Evolutionary conservation across 345 rosid species (phyloP).

Genomic region (Euphorbia pulcherrima): DNA sequence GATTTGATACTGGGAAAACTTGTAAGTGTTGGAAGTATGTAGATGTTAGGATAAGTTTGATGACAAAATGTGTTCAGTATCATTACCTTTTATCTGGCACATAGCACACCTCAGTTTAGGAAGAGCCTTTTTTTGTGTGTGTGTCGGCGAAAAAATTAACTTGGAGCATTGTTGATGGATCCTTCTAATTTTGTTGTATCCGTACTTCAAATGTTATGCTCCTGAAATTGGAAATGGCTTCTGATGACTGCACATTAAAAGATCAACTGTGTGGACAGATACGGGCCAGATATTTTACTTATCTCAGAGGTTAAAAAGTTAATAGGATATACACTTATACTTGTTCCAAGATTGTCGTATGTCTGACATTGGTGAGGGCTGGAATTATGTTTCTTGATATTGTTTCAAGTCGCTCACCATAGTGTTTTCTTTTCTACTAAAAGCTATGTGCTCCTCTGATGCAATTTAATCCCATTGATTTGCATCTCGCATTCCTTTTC

Average conservation of each 20-base stretch:
- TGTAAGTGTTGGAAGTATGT: neutral
- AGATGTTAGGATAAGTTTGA: neutral
- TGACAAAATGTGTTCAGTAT: neutral
- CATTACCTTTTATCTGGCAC: neutral
- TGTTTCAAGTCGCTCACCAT: neutral
- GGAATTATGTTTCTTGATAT: neutral
- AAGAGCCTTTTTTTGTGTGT: neutral
- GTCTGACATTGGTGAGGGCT: neutral
- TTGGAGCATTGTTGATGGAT: conserved; percentile 17
- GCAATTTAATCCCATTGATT: neutral
- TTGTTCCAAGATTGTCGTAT: neutral
- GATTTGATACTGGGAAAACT: neutral
- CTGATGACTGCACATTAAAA: conserved; percentile 64
- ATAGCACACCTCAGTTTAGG: neutral
- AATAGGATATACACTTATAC: neutral
- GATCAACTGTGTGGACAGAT: conserved; percentile 83
- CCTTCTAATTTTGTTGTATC: conserved; percentile 5
- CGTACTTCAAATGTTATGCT: conserved; percentile 49
- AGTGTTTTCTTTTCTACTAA: neutral
- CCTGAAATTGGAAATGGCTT: conserved; percentile 65
- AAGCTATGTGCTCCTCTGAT: neutral
- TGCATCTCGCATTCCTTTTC: neutral
- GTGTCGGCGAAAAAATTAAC: neutral
- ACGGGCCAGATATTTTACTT: conserved; percentile 63
- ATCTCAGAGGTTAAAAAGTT: neutral